A percentile compares a stretch with the other conserved stretches of the same genome.
Evolutionary conservation across 2,329 filamentous ascomycete genomes (phyloP).

Genomic region (Esteya vermicola): DNA sequence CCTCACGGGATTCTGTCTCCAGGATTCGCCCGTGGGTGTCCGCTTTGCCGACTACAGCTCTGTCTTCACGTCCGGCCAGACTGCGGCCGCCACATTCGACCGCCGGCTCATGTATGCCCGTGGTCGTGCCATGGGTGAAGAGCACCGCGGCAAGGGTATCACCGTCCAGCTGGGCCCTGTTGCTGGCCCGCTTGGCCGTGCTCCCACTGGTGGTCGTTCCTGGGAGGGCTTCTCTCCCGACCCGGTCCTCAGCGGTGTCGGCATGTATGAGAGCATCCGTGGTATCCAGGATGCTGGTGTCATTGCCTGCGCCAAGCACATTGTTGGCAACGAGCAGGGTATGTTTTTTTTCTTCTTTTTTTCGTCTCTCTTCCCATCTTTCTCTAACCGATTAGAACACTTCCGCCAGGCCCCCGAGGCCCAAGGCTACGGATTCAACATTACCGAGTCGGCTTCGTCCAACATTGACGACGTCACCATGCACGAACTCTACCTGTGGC

Average conservation of each 20-base stretch:
- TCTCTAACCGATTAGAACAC: constrained; percentile 49
- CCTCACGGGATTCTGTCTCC: constrained; percentile 64
- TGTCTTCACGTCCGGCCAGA: constrained; percentile 66
- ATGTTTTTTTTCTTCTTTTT: constrained; percentile 5
- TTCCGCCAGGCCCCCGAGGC: constrained; percentile 51
- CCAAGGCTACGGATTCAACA: constrained; percentile 43
- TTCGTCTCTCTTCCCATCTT: no score
- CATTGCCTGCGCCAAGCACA: constrained; percentile 67
- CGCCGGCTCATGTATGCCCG: constrained; percentile 55
- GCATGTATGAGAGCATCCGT: constrained; percentile 58
- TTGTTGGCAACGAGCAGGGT: constrained; percentile 53
- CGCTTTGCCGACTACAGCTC: constrained; percentile 67
- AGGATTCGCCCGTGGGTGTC: constrained; percentile 73
- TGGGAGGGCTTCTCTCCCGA: constrained; percentile 64
- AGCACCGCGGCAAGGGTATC: constrained; percentile 58
- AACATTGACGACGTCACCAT: constrained; percentile 46
- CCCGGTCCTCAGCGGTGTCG: constrained; percentile 58
- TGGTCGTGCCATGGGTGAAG: constrained; percentile 57
- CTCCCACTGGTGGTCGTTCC: constrained; percentile 53
- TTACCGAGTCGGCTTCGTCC: constrained; percentile 38
- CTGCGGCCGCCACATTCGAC: constrained; percentile 73
- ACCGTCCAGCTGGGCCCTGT: constrained; percentile 63
- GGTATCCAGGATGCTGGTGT: constrained; percentile 71
- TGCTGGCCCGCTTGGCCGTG: constrained; percentile 56
- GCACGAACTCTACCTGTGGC: constrained; percentile 51